These are phyloP conservation scores for Aspergillus jensenii DNA, from an alignment of 2,329 filamentous ascomycete species.

Conservation along the genomic window DNA sequence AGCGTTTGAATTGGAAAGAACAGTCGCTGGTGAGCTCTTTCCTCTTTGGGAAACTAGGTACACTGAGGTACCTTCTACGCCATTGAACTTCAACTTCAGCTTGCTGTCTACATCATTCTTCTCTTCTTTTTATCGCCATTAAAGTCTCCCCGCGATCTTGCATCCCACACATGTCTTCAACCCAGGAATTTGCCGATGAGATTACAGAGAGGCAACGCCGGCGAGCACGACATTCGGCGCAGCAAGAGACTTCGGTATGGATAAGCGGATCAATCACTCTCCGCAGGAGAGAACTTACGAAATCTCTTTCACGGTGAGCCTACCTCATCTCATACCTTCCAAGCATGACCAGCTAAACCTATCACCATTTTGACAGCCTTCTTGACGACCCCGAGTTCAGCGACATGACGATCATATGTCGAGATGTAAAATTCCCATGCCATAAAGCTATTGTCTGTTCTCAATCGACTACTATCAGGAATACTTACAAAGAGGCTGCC, in stretches of 20 bases:
- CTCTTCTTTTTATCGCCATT: background rate
- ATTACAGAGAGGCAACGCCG: background rate
- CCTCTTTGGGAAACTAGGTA: background rate
- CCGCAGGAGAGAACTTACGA: background rate
- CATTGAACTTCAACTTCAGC: background rate
- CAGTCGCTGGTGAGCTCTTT: background rate
- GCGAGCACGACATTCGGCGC: background rate
- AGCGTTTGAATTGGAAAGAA: background rate
- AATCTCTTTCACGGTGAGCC: background rate
- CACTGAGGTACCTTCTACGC: background rate
- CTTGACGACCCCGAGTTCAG: background rate
- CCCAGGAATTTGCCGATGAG: background rate
- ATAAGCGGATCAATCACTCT: background rate
- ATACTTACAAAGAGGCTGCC: background rate
- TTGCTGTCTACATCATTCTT: background rate
- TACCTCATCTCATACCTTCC: background rate
- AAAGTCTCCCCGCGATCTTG: background rate
- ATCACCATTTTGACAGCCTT: background rate
- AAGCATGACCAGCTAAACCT: background rate
- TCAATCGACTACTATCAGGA: background rate
- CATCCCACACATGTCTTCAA: background rate
- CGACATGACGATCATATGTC: constrained; percentile 1
- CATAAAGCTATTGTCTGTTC: constrained; percentile 7
- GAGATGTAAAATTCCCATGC: background rate
- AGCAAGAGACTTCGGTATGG: background rate